Conservation (phyloP, 805 yeast genomes). For the Wickerhamomyces hampshirensis region DNA sequence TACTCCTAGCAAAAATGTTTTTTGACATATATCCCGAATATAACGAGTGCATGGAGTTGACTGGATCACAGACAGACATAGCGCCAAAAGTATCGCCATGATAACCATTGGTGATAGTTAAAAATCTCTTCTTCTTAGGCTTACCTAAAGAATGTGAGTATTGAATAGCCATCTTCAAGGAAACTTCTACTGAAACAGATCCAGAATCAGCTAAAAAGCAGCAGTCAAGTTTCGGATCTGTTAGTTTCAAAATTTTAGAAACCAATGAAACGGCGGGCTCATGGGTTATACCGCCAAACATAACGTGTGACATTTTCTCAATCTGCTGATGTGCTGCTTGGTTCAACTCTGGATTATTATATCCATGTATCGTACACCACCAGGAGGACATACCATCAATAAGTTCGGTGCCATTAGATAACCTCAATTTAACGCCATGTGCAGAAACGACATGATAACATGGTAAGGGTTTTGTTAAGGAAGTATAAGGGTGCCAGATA, state of each 20-base stretch:
- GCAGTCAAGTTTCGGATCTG: conserved; percentile 22
- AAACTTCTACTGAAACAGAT: conserved; percentile 34
- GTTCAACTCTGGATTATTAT: conserved; percentile 23
- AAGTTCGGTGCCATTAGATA: conserved; percentile 15
- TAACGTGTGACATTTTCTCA: conserved; percentile 25
- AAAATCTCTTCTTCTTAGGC: conserved; percentile 23
- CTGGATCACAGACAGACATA: conserved; percentile 32
- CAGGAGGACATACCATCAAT: conserved; percentile 30
- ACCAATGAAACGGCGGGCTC: conserved; percentile 26
- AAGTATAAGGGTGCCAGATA: conserved; percentile 30
- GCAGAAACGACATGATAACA: conserved; percentile 25
- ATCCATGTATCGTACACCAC: conserved; percentile 31
- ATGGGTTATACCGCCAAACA: conserved; percentile 28
- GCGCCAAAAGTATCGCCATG: conserved; percentile 38
- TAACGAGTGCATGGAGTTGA: conserved; percentile 30
- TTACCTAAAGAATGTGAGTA: conserved; percentile 23
- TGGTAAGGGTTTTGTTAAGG: conserved; percentile 21
- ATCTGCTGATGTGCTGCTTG: conserved; percentile 30
- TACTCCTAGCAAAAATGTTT: conserved; percentile 26
- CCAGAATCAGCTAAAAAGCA: conserved; percentile 26
- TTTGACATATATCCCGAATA: conserved; percentile 27
- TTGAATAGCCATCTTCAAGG: conserved; percentile 33
- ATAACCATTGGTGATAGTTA: conserved; percentile 32
- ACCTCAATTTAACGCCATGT: conserved; percentile 17
- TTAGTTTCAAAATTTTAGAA: conserved; percentile 27